phyloP scores from a whole-genome alignment of 805 yeast genomes.

The Teunomyces funiuensis region DNA sequence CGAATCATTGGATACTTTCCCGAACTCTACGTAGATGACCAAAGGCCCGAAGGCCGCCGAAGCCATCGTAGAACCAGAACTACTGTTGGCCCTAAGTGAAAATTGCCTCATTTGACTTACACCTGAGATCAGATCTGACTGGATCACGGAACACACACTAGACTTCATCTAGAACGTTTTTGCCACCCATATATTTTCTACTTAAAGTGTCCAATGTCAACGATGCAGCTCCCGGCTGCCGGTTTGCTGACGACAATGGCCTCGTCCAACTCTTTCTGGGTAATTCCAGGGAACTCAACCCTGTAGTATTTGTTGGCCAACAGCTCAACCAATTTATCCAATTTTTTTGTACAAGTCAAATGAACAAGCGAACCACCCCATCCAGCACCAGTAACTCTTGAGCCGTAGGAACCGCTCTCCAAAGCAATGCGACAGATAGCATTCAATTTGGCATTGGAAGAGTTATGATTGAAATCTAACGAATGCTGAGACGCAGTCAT shows the following conservation, averaged over 20 bases:
- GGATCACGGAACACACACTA: too few species aligned
- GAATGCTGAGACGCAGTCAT: constrained; percentile 63
- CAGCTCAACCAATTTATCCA: constrained; percentile 38
- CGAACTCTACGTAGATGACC: neutral
- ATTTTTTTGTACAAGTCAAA: constrained; percentile 47
- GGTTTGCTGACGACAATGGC: constrained; percentile 59
- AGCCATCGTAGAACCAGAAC: too few species aligned
- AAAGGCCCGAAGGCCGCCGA: too few species aligned
- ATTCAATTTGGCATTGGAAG: constrained; percentile 58
- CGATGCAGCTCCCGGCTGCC: constrained; percentile 49
- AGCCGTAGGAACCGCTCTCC: constrained; percentile 58
- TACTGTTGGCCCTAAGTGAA: too few species aligned
- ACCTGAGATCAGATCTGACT: neutral
- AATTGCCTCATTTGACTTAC: neutral
- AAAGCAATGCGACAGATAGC: constrained; percentile 53
- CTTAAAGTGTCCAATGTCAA: constrained; percentile 4
- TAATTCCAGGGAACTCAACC: constrained; percentile 47
- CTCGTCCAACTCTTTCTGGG: constrained; percentile 43
- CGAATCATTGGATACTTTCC: neutral
- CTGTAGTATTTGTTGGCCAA: constrained; percentile 53
- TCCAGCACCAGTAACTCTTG: constrained; percentile 79
- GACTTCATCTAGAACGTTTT: too few species aligned
- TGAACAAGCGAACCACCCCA: constrained; percentile 78
- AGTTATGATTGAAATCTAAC: constrained; percentile 47
- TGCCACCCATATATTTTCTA: neutral